Evolutionary conservation across 257 asterid genomes (phyloP).

Genomic region (Solanum verrucosum): DNA sequence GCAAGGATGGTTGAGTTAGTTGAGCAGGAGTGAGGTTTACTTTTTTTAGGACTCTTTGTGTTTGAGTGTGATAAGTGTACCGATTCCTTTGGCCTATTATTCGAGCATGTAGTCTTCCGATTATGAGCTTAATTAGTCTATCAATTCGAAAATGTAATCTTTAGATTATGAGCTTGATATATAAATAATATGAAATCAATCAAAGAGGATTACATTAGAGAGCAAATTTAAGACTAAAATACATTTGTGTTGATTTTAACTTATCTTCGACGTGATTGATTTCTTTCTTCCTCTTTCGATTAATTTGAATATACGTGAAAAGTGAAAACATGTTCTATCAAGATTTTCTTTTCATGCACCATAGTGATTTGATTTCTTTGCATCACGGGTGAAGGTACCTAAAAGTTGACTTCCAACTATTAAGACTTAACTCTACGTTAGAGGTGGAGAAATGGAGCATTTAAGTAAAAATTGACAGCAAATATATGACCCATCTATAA

Average conservation of each 20-base stretch:
- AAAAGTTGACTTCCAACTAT: not conserved
- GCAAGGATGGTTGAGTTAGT: not conserved
- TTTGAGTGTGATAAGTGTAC: too few species aligned
- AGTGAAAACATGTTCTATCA: too few species aligned
- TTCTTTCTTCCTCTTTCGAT: not conserved
- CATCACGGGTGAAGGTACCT: not conserved
- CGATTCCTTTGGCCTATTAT: not conserved
- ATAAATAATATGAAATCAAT: not conserved
- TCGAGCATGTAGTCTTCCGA: not conserved
- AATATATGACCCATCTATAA: not conserved
- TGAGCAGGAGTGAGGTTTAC: not conserved
- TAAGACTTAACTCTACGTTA: not conserved
- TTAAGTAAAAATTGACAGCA: not conserved
- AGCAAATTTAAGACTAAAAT: not conserved
- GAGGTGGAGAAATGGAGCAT: not conserved
- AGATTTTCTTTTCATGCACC: fast-evolving
- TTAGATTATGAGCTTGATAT: not conserved
- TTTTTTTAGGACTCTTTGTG: not conserved
- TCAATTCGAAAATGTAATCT: not conserved
- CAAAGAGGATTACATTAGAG: not conserved
- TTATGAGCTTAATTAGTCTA: not conserved
- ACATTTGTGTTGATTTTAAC: not conserved
- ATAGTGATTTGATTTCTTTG: not conserved
- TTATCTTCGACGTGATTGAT: not conserved
- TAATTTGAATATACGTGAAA: too few species aligned